Evolutionary conservation across 345 rosid genomes (phyloP).

Genomic region (Hibiscus tridactylites): DNA sequence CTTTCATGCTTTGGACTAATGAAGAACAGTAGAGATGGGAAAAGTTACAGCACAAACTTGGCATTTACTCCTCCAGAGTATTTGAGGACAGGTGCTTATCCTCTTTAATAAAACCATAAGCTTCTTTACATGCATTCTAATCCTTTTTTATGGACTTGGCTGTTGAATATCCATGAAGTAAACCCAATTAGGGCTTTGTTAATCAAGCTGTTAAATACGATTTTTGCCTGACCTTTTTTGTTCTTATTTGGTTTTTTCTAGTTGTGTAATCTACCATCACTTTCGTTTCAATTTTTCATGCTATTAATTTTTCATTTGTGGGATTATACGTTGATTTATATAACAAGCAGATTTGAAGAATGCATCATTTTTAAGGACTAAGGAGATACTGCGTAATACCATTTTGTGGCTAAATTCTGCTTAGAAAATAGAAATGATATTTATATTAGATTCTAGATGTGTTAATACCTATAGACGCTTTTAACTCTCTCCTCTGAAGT

Average conservation of each 20-base stretch:
- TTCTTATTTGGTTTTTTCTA: background rate
- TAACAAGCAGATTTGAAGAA: background rate
- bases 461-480: background rate
- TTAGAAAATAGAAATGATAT: background rate
- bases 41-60: constrained; percentile 85
- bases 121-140: background rate
- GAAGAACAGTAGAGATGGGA: constrained; percentile 95
- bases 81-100: constrained; percentile 65
- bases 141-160: background rate
- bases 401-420: background rate
- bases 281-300: background rate
- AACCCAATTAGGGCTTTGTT: background rate
- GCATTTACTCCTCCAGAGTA: constrained; percentile 98
- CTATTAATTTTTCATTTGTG: background rate
- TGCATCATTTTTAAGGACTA: background rate
- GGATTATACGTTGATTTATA: background rate
- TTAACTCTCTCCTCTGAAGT: background rate
- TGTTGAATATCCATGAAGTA: background rate
- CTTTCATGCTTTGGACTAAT: constrained; percentile 90
- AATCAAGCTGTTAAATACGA: background rate
- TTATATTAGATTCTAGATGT: background rate
- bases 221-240: background rate
- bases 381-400: background rate
- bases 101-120: background rate
- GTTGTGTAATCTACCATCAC: background rate